phyloP scores from a whole-genome alignment of 495 filamentous ascomycete genomes.

The Usnea hakonensis region DNA sequence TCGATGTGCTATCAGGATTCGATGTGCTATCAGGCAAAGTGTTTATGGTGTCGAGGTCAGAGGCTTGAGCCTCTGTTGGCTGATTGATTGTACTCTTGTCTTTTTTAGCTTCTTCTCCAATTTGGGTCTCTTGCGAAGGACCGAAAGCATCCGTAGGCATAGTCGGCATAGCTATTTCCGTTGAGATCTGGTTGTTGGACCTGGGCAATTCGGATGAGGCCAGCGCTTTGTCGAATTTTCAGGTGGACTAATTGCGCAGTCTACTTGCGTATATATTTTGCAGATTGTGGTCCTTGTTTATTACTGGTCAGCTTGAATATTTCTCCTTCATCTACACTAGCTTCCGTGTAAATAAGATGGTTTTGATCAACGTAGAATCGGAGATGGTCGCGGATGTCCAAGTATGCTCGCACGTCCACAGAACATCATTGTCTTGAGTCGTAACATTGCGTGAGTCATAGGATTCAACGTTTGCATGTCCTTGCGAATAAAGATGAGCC shows the following conservation, averaged over 20 bases:
- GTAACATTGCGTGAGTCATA: background rate
- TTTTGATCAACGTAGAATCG: background rate
- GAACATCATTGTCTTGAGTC: background rate
- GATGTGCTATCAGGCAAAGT: background rate
- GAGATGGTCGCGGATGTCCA: background rate
- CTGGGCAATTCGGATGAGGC: background rate
- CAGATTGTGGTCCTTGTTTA: background rate
- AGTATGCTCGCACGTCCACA: background rate
- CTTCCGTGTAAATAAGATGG: background rate
- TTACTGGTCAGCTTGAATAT: background rate
- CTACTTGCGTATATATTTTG: background rate
- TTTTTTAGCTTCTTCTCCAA: background rate
- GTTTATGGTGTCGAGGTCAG: background rate
- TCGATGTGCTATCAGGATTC: background rate
- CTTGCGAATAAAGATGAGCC: background rate
- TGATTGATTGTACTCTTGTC: background rate
- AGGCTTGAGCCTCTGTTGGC: background rate
- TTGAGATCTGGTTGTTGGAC: no score
- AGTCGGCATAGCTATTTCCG: background rate
- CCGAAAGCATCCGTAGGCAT: background rate
- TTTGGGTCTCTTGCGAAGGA: background rate
- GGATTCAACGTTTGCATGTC: background rate
- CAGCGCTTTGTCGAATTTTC: background rate
- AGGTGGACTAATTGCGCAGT: background rate
- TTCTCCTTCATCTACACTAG: background rate